Conservation (phyloP, 176 grass and related monocot genomes). For the Urochloa ruziziensis region DNA sequence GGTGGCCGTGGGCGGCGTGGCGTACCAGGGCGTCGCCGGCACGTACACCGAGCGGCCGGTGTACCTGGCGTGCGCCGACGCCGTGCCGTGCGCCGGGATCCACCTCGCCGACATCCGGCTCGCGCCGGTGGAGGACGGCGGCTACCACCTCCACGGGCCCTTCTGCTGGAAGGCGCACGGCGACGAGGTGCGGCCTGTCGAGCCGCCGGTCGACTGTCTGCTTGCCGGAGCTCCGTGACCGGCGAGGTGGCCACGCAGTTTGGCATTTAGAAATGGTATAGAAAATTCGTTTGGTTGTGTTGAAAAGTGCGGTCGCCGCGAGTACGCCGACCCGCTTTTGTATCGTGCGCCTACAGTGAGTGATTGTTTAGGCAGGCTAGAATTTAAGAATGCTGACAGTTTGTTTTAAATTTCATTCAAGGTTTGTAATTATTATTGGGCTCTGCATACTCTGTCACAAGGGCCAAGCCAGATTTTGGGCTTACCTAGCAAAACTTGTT, state of each 20-base stretch:
- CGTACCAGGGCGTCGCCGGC: conserved; percentile 45
- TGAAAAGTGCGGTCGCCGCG: neutral
- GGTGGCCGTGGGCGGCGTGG: conserved; percentile 47
- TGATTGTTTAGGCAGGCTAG: too few relatives aligned
- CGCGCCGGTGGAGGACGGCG: neutral
- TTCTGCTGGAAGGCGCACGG: conserved; percentile 76
- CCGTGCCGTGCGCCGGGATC: conserved; percentile 41
- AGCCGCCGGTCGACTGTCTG: conserved; percentile 57
- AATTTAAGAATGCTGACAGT: too few relatives aligned
- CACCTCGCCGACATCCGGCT: conserved; percentile 47
- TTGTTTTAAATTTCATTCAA: too few relatives aligned
- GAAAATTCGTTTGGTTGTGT: neutral
- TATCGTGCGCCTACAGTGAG: too few relatives aligned
- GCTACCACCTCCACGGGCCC: neutral
- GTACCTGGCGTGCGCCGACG: conserved; percentile 68
- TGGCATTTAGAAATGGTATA: neutral
- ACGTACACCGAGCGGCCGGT: conserved; percentile 62
- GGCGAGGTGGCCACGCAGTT: neutral
- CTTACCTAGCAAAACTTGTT: too few relatives aligned
- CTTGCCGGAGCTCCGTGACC: neutral
- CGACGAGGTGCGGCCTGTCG: conserved; percentile 10
- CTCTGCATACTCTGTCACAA: too few relatives aligned
- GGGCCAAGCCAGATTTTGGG: too few relatives aligned
- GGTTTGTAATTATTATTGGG: too few relatives aligned
- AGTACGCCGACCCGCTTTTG: neutral